Conservation (phyloP, 73 alveolate genomes). For the Paramecium sexaurelia region DNA sequence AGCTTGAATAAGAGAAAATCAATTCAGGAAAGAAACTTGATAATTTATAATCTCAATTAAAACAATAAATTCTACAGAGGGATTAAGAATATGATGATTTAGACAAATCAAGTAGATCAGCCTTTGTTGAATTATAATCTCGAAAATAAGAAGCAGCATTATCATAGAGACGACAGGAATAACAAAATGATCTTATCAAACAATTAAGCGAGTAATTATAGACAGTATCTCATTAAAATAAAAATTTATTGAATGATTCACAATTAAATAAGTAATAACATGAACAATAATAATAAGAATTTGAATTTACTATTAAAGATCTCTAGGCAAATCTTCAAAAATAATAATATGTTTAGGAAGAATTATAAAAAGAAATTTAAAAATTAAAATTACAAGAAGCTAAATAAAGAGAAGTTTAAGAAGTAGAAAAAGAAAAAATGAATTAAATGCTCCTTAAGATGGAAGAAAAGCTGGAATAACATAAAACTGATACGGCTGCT, state of each 20-base stretch:
- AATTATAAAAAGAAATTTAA: neutral
- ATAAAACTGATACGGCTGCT: neutral
- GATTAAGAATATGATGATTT: slow-evolving; percentile 31
- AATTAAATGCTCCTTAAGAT: neutral
- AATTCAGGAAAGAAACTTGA: neutral
- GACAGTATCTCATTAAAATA: neutral
- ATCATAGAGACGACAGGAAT: neutral
- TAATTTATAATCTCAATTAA: neutral
- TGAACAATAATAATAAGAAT: slow-evolving; percentile 22
- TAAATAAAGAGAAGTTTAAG: neutral
- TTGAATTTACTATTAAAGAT: slow-evolving; percentile 31
- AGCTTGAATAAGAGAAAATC: neutral
- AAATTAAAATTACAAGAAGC: neutral
- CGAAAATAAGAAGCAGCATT: neutral
- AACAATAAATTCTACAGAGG: neutral
- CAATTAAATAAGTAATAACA: neutral
- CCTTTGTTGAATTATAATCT: slow-evolving; percentile 13
- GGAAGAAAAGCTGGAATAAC: neutral
- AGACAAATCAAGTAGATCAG: slow-evolving; percentile 10
- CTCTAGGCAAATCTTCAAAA: neutral
- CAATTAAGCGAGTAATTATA: neutral
- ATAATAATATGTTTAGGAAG: neutral
- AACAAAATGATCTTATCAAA: neutral
- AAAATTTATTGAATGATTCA: neutral
- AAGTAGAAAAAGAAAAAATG: neutral